These are phyloP conservation scores for Tylopilus rubrobrunneus DNA, from an alignment of 768 basidiomycete species.

Conservation along the genomic window DNA sequence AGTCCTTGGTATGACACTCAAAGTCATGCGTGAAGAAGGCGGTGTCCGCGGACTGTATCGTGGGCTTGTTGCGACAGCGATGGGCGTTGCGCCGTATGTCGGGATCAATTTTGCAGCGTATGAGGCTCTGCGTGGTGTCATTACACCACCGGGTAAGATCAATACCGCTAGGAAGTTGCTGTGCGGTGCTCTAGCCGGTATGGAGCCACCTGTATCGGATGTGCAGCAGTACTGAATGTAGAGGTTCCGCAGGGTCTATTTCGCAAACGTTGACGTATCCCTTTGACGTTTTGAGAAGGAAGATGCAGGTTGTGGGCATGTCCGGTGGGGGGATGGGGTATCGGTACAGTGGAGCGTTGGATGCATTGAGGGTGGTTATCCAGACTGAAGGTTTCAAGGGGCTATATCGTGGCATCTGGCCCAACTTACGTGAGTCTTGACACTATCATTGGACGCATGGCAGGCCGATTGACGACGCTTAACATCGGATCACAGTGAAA, in stretches of 20 bases:
- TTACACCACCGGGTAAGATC: slow-evolving; percentile 81
- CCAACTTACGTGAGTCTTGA: slow-evolving; percentile 67
- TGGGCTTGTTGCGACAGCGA: slow-evolving; percentile 77
- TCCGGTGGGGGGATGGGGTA: slow-evolving; percentile 50
- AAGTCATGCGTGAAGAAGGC: slow-evolving; percentile 90
- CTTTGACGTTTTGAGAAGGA: slow-evolving; percentile 89
- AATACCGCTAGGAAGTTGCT: slow-evolving; percentile 63
- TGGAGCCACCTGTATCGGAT: slow-evolving; percentile 10
- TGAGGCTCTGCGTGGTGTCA: slow-evolving; percentile 69
- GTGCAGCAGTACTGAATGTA: slow-evolving; percentile 5
- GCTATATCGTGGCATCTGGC: slow-evolving; percentile 85
- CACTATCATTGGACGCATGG: neutral
- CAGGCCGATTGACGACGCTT: slow-evolving; percentile 3
- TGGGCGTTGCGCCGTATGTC: slow-evolving; percentile 88
- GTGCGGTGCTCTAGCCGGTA: slow-evolving; percentile 87
- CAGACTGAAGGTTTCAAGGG: slow-evolving; percentile 71
- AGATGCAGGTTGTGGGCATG: slow-evolving; percentile 94
- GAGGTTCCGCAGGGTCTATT: slow-evolving; percentile 57
- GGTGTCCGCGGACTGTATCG: slow-evolving; percentile 84
- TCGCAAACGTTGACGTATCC: slow-evolving; percentile 96
- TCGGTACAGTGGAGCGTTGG: slow-evolving; percentile 77
- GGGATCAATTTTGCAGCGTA: slow-evolving; percentile 95
- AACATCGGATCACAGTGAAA: slow-evolving; percentile 53
- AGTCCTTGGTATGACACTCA: slow-evolving; percentile 85
- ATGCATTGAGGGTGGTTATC: slow-evolving; percentile 69